Base-by-base conservation (phyloP, 2,329 filamentous ascomycete genomes). In the Fusarium circinatum region DNA sequence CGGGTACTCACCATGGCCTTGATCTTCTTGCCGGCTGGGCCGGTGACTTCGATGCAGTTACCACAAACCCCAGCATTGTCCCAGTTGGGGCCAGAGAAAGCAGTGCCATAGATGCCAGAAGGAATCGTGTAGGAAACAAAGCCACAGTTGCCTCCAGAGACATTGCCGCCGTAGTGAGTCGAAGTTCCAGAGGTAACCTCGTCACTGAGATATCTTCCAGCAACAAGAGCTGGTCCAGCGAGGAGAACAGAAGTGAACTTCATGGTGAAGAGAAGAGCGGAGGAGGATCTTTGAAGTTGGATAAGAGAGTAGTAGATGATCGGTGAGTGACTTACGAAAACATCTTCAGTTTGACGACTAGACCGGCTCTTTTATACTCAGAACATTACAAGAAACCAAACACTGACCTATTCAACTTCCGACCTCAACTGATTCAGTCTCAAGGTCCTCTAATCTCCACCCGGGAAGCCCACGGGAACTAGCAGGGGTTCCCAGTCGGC, bases 91-190 rank as follows among this genome's bases (percentile, higher is more conserved):
- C 86, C 86, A 1, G 90, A 89, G 55, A 91, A 85, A 6, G 91
- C 91, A 10, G 90, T 90, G 52, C 91, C 91, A 75, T 84, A 90
- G 68, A 92, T 80, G 14, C 84, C 84, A 11, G 86, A 83, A 13
- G 91, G 90, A 32, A 93, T 83, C 4, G 85, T 89, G 82, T 92
- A 92, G 55, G 85, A 87, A 10, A 85, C 84, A 84, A 93, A 92
- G 2, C 87, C 89, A 80, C 91, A 93, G 58, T 84, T 86, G 62
- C 91, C 91, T 44, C 90, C 90, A 22, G 81, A 80, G 8, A 90
- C 78, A 77, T 89, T 88, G 28, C 89, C 88, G 34, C 86, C 85
- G 76, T 90, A 89, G 77, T 84, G 88, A 48, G 88, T 89, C 9
- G 78, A 79, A 8, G 68, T 70, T 26, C 78, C 78, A 17, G 71